Base-by-base conservation (phyloP, 2,329 filamentous ascomycete species). In the Cladophialophora immunda region DNA sequence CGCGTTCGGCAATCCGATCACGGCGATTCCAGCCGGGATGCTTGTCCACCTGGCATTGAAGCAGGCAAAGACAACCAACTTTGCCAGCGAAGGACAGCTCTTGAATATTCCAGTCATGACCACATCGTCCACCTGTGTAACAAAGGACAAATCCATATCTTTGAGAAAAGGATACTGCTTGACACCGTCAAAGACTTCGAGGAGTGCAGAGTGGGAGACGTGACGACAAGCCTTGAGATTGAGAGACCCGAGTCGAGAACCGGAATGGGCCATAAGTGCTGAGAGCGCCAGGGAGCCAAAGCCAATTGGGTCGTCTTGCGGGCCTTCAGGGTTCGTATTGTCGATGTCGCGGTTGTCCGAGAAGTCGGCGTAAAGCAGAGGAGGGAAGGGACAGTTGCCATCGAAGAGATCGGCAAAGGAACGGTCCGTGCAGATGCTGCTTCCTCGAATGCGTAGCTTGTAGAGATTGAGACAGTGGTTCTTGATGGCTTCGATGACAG, bases 141-240 rank as follows among this genome's bases (percentile, higher is more conserved):
- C 76, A 77, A 97, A 96, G 61, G 90, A 92, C 52, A 95, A 82
- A 76, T 97, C 93, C 52, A 97, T 81, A 65, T 90, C 86, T 67
- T 82, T 81, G 36, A 98, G 82, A 11, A 87, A 82, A 0, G 90
- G 88, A 72, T 96, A 97, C 53, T 84, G 86, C 27, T 83, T 83
- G 8, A 80, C 78, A 5, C 82, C 80, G 61, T 84, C 82, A 74
- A 98, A 97, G 0, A 91, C 89, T 9, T 89, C 85, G 68, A 92
- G 88, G 66, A 97, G 93, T 0, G 92, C 88, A 17, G 86, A 80
- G 36, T 85, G 83, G 1, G 87, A 85, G 69, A 98, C 94, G 76
- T 97, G 91, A 2, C 94, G 90, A 75, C 93, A 97, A 0, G 90
- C 92, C 15, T 92, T 87, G n/a, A 97, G 82, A 74, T 96, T 92